A percentile compares a stretch with the other conserved stretches of the same genome.
Evolutionary conservation across 495 filamentous ascomycete species (phyloP).

Genomic region (Penicillium tannophilum): DNA sequence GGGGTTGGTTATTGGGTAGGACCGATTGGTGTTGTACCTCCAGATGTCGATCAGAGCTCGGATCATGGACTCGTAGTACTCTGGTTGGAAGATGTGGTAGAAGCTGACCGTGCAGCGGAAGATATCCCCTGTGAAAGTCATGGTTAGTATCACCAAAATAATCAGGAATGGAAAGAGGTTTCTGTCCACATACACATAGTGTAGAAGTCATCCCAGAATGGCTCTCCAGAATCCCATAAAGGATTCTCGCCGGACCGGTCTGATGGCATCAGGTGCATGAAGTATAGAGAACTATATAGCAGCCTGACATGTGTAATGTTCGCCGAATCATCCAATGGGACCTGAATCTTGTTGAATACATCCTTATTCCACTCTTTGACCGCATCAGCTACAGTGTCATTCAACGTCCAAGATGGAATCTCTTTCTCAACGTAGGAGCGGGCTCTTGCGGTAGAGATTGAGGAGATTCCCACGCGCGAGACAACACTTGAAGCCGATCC

Average conservation of each 20-base stretch:
- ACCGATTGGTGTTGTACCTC: slow-evolving; percentile 23
- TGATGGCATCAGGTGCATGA: slow-evolving; percentile 67
- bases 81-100: slow-evolving; percentile 68
- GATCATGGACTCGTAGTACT: slow-evolving; percentile 63
- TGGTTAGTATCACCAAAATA: slow-evolving; percentile 16
- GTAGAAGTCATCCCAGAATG: slow-evolving; percentile 66
- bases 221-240: slow-evolving; percentile 64
- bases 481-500: slow-evolving; percentile 38
- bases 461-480: slow-evolving; percentile 65
- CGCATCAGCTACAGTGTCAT: slow-evolving; percentile 52
- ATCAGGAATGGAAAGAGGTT: neutral
- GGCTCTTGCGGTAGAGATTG: slow-evolving; percentile 28
- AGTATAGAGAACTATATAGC: slow-evolving; percentile 70
- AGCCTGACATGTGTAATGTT: slow-evolving; percentile 64
- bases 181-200: slow-evolving; percentile 33
- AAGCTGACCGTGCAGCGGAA: slow-evolving; percentile 50
- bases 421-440: slow-evolving; percentile 59
- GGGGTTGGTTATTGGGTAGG: too few species aligned
- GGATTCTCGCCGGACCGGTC: slow-evolving; percentile 77
- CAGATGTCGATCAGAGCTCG: slow-evolving; percentile 52
- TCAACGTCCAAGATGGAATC: slow-evolving; percentile 53
- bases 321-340: slow-evolving; percentile 51
- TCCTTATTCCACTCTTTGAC: slow-evolving; percentile 62
- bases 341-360: slow-evolving; percentile 61
- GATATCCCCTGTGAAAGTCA: slow-evolving; percentile 34